Conservation (phyloP, 2,329 filamentous ascomycete species). For the Alternaria dauci region DNA sequence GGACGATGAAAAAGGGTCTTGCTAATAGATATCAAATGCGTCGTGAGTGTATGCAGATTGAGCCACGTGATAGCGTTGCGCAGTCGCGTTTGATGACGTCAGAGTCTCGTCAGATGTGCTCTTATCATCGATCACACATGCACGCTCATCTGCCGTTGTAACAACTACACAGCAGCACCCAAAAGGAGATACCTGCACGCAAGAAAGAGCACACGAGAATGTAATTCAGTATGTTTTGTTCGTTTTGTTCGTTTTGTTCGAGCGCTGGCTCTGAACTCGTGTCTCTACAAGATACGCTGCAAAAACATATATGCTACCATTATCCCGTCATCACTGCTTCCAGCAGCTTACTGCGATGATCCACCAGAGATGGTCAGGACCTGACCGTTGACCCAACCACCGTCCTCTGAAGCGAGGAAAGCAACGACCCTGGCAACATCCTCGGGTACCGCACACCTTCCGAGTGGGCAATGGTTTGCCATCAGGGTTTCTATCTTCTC, state of each 20-base stretch:
- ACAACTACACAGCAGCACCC: not conserved
- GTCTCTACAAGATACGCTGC: constrained; percentile 2
- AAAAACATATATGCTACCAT: not conserved
- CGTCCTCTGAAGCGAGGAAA: constrained; percentile 52
- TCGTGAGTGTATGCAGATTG: not conserved
- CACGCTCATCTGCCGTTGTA: not conserved
- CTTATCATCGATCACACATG: not conserved
- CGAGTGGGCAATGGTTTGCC: constrained; percentile 60
- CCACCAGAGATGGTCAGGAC: constrained; percentile 54
- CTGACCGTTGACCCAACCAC: constrained; percentile 53
- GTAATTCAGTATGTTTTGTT: not conserved
- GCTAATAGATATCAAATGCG: not conserved
- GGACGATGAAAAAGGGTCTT: not conserved
- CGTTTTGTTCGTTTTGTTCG: constrained; percentile 12
- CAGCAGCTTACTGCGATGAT: constrained; percentile 47
- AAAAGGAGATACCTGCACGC: not conserved
- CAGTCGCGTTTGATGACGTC: constrained; percentile 1
- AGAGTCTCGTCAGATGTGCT: not conserved
- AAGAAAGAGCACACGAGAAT: not conserved
- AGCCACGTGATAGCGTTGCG: constrained; percentile 2
- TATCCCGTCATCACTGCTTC: not conserved
- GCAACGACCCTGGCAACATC: constrained; percentile 54
- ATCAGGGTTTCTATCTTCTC: constrained; percentile 61
- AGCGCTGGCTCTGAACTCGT: not conserved
- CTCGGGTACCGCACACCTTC: constrained; percentile 59